Conservation (phyloP, 2,329 filamentous ascomycete genomes). For the Macrophomina pseudophaseolina region DNA sequence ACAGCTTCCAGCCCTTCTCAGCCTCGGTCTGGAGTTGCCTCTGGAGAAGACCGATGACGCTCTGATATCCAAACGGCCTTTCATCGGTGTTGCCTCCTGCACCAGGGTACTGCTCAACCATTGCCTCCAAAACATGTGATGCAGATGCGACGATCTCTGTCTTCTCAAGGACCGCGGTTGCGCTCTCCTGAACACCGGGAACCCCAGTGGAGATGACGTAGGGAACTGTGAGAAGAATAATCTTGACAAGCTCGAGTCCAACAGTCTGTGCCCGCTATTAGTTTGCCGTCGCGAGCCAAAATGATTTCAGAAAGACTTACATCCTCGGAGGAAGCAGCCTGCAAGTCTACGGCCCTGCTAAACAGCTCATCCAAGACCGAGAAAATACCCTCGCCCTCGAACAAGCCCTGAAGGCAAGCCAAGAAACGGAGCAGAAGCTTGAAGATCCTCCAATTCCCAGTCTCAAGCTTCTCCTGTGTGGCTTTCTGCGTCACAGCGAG, state of each 20-base stretch:
- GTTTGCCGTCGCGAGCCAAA: neutral
- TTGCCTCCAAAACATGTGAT: slow-evolving; percentile 79
- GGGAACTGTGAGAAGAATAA: slow-evolving; percentile 91
- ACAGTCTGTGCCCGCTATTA: slow-evolving; percentile 51
- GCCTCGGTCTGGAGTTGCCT: slow-evolving; percentile 83
- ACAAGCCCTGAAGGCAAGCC: slow-evolving; percentile 79
- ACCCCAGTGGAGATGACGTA: slow-evolving; percentile 82
- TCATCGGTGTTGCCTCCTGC: slow-evolving; percentile 54
- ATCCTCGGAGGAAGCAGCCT: slow-evolving; percentile 91
- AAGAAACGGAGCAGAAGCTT: slow-evolving; percentile 91
- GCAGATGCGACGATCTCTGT: slow-evolving; percentile 93
- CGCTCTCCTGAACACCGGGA: slow-evolving; percentile 69
- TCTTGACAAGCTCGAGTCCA: slow-evolving; percentile 87
- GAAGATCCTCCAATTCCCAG: slow-evolving; percentile 84
- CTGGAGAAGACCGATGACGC: slow-evolving; percentile 80
- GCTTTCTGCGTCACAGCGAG: slow-evolving; percentile 66
- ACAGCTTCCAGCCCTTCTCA: slow-evolving; percentile 73
- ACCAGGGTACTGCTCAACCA: slow-evolving; percentile 81
- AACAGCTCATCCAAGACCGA: slow-evolving; percentile 89
- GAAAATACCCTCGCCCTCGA: slow-evolving; percentile 86
- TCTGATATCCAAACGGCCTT: slow-evolving; percentile 68
- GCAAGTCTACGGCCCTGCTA: slow-evolving; percentile 84
- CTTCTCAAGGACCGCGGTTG: slow-evolving; percentile 82
- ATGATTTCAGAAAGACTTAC: slow-evolving; percentile 58
- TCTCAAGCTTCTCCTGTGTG: slow-evolving; percentile 69